A percentile compares a stretch with the other conserved stretches of the same genome.
These are phyloP conservation scores for Kewa caespitosa DNA, from an alignment of 179 eudicot species.

Conservation along the genomic window DNA sequence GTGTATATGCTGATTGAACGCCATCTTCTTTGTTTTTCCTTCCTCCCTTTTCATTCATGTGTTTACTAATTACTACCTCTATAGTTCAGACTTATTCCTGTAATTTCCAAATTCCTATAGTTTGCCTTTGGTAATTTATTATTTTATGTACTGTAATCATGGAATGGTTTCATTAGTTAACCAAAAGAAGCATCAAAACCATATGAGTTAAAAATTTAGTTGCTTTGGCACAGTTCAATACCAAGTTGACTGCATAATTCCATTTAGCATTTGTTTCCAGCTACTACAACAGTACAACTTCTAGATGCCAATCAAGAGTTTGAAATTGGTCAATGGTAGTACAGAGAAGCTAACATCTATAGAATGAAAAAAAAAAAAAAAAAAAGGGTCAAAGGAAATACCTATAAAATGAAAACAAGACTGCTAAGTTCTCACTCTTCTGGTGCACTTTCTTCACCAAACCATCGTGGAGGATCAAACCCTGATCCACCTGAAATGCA, in stretches of 20 bases:
- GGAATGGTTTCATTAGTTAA: background rate
- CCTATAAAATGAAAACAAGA: constrained; percentile 3
- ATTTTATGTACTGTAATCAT: too few relatives aligned
- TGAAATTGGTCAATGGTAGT: background rate
- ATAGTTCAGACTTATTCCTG: background rate
- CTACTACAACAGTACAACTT: background rate
- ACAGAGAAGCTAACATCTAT: too few relatives aligned
- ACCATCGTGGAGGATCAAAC: constrained; percentile 94
- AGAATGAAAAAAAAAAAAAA: background rate
- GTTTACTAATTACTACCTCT: too few relatives aligned
- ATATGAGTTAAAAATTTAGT: background rate
- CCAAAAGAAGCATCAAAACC: background rate
- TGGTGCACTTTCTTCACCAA: constrained; percentile 49
- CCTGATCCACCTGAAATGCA: constrained; percentile 68
- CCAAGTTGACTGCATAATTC: background rate
- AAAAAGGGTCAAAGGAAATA: constrained; percentile 4
- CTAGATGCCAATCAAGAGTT: background rate
- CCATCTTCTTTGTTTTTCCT: too few relatives aligned
- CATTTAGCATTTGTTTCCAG: too few relatives aligned
- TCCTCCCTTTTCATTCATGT: too few relatives aligned
- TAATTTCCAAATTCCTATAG: background rate
- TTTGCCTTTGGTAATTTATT: too few relatives aligned
- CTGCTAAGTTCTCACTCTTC: constrained; percentile 23
- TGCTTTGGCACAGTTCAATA: background rate
- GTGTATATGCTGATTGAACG: too few relatives aligned